Percentiles rank a stretch among this genome's conserved stretches.
These are phyloP conservation scores for Ascochyta lentis DNA, from an alignment of 2,329 filamentous ascomycete species.

Conservation along the genomic window DNA sequence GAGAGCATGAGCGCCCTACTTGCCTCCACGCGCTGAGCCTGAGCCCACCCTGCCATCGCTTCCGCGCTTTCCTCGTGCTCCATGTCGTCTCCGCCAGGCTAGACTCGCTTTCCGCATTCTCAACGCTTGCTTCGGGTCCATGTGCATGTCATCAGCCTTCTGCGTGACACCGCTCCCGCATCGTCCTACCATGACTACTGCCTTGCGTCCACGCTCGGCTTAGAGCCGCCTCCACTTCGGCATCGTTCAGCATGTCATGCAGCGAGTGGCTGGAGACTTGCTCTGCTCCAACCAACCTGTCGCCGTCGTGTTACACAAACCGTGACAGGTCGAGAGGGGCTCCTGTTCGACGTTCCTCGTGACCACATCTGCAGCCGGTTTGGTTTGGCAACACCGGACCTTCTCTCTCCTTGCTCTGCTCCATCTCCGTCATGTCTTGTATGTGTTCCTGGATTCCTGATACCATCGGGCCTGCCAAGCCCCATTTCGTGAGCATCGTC, in stretches of 20 bases:
- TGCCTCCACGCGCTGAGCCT: slow-evolving; percentile 28
- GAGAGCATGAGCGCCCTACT: slow-evolving; percentile 27
- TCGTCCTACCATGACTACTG: slow-evolving; percentile 30
- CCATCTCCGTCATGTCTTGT: slow-evolving; percentile 7
- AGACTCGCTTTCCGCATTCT: slow-evolving; percentile 23
- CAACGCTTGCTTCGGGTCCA: slow-evolving; percentile 21
- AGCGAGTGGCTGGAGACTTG: slow-evolving; percentile 16
- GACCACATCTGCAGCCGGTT: slow-evolving; percentile 20
- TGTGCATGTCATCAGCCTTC: slow-evolving; percentile 36
- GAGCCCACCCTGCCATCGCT: slow-evolving; percentile 16
- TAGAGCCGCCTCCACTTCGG: slow-evolving; percentile 27
- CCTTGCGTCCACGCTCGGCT: slow-evolving; percentile 37
- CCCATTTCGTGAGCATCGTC: not conserved
- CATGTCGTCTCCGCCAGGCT: slow-evolving; percentile 24
- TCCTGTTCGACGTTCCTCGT: slow-evolving; percentile 10
- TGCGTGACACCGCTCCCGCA: slow-evolving; percentile 37
- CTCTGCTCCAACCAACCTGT: slow-evolving; percentile 1
- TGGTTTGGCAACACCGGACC: slow-evolving; percentile 14
- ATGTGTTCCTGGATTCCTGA: not conserved
- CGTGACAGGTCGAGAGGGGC: slow-evolving; percentile 20
- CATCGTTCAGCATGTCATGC: slow-evolving; percentile 26
- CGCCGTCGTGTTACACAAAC: slow-evolving; percentile 21
- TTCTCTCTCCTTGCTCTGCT: slow-evolving; percentile 10
- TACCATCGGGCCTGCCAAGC: not conserved
- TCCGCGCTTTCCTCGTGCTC: slow-evolving; percentile 40